These are phyloP conservation scores for Hypoxylon sp. DNA, from an alignment of 2,329 filamentous ascomycete species.

Conservation along the genomic window DNA sequence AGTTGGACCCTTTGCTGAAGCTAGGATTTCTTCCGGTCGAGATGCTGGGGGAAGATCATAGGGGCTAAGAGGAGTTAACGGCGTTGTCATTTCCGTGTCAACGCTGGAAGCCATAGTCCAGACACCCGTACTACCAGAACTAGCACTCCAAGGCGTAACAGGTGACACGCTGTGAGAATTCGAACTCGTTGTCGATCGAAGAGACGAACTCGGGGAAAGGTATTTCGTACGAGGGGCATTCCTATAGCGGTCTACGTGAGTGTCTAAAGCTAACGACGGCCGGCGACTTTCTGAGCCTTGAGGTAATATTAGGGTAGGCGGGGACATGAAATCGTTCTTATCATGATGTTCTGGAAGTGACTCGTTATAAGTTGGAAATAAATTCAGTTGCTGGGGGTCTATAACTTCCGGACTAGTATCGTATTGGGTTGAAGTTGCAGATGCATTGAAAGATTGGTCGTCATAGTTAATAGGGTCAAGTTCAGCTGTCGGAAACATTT, in stretches of 20 bases:
- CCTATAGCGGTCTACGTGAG: conserved; percentile 42
- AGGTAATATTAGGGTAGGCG: conserved; percentile 10
- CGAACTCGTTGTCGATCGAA: conserved; percentile 51
- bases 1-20: conserved; percentile 37
- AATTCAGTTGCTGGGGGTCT: conserved; percentile 7
- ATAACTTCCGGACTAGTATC: conserved; percentile 8
- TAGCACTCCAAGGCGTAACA: conserved; percentile 54
- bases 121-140: conserved; percentile 40
- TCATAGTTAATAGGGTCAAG: conserved; percentile 43
- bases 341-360: conserved; percentile 1
- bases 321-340: conserved; percentile 21
- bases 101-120: conserved; percentile 54
- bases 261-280: conserved; percentile 47
- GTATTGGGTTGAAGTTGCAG: conserved; percentile 17
- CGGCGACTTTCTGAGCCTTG: conserved; percentile 29
- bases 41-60: conserved; percentile 34
- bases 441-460: conserved; percentile 18
- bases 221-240: conserved; percentile 38
- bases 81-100: conserved; percentile 57
- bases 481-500: conserved; percentile 47
- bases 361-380: conserved; percentile 3
- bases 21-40: conserved; percentile 44
- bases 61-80: conserved; percentile 52
- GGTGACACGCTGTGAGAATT: conserved; percentile 56
- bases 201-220: conserved; percentile 47